Conservation (phyloP, 805 yeast genomes). For the Kazachstania kunashirensis region DNA sequence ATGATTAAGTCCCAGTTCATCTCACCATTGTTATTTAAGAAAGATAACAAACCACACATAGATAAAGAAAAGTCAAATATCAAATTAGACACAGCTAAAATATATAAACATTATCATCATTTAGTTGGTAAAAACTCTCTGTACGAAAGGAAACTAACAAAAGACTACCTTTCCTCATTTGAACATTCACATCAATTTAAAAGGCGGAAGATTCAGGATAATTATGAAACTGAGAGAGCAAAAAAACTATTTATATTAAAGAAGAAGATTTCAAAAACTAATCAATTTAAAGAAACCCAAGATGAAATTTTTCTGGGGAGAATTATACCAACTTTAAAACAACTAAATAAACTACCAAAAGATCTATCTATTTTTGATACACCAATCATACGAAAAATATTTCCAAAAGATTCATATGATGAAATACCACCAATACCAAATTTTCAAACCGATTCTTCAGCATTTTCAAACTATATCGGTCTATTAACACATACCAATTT, state of each 20-base stretch:
- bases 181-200: conserved; percentile 15
- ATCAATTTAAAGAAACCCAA: conserved; percentile 1
- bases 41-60: too few relatives aligned
- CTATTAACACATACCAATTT: conserved; percentile 31
- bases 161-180: conserved; percentile 25
- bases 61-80: too few relatives aligned
- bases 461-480: conserved; percentile 17
- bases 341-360: conserved; percentile 10
- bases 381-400: conserved; percentile 1
- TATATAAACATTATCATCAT: conserved; percentile 7
- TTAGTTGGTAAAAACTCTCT: conserved; percentile 26
- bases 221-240: conserved; percentile 15
- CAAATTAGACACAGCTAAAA: not conserved
- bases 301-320: conserved; percentile 12
- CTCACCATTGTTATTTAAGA: too few relatives aligned
- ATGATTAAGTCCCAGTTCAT: too few relatives aligned
- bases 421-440: conserved; percentile 33
- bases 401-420: conserved; percentile 15
- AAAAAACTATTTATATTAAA: not conserved
- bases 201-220: conserved; percentile 17
- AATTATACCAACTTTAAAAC: conserved; percentile 18
- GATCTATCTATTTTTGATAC: not conserved
- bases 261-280: not conserved
- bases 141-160: conserved; percentile 21
- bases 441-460: conserved; percentile 17